Base-by-base conservation (phyloP, 805 yeast genomes). In the Hyphopichia homilentoma region DNA sequence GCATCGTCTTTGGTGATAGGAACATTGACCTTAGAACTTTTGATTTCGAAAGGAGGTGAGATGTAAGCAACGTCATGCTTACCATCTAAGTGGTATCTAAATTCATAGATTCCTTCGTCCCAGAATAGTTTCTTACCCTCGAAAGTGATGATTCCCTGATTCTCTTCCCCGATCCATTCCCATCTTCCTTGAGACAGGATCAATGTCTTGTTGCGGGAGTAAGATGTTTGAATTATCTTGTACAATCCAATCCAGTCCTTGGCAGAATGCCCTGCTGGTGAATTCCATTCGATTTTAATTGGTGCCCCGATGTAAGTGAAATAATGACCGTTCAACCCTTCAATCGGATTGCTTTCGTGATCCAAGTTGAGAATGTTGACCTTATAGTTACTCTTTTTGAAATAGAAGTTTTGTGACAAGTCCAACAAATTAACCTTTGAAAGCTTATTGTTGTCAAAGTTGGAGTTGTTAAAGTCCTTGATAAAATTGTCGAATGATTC, bases 211-310 rank as follows among this genome's bases (percentile, higher is more conserved):
- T 68, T 67, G 33, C 77, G 66, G 14, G 80, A 73, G 21, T 63
- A 62, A 4, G 78, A 71, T 12, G 84, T 77, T 39, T 74, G 82
- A 16, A 74, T 59, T 7, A 81, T 70, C 33, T 75, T 73, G 57
- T 84, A 84, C 19, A 84, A 55, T 1, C 93, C 94, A 42, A 84
- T 70, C 95, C 95, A 84, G 50, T 83, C 89, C 26, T 63, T 67
- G 0, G 57, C 36, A 12, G 75, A 59, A 40, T 73, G 77, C 16
- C 48, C 38, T 2, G 57, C 59, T 1, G 84, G 81, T 1, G 80
- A 61, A 17, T 55, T 50, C 80, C 84, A 84, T 14, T 56, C 48
- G 4, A 81, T 70, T 14, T 50, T 51, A 16, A 84, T 68, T 2
- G 82, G 75, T 6, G 63, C 54, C 1, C 87, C 88, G 38, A 77